Evolutionary conservation across 441 rosid species (phyloP).

Genomic region (Corymbia calophylla): DNA sequence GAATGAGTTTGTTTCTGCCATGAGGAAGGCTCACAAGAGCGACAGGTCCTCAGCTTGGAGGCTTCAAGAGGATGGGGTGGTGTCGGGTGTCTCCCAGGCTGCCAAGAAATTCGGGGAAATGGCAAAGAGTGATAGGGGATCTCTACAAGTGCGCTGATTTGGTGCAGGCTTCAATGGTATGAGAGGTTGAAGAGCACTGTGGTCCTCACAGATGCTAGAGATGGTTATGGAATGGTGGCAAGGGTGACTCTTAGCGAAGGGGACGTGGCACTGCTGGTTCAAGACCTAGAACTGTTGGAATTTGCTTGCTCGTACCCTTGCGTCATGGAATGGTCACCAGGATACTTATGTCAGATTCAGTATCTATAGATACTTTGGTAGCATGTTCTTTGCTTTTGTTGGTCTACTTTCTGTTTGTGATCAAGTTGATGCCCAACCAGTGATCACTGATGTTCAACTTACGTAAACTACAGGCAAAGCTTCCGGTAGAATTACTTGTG

Average conservation of each 20-base stretch:
- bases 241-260: slow-evolving; percentile 25
- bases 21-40: slow-evolving; percentile 12
- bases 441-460: neutral
- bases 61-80: neutral
- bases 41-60: neutral
- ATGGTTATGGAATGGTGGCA: slow-evolving; percentile 39
- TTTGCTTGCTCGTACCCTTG: neutral
- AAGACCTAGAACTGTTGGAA: slow-evolving; percentile 21
- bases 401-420: neutral
- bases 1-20: neutral
- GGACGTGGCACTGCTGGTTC: slow-evolving; percentile 17
- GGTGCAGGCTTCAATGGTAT: slow-evolving; percentile 17
- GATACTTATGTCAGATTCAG: neutral
- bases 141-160: slow-evolving; percentile 9
- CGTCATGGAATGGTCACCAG: neutral
- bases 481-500: neutral
- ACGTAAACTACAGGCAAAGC: neutral
- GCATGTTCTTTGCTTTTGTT: neutral
- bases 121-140: neutral
- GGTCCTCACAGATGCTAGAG: slow-evolving; percentile 18
- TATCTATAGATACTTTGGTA: neutral
- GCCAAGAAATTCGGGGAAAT: neutral
- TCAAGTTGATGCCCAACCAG: neutral
- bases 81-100: neutral
- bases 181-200: slow-evolving; percentile 8